These are phyloP conservation scores for Penicillium salamii DNA, from an alignment of 495 filamentous ascomycete genomes.

Conservation along the genomic window DNA sequence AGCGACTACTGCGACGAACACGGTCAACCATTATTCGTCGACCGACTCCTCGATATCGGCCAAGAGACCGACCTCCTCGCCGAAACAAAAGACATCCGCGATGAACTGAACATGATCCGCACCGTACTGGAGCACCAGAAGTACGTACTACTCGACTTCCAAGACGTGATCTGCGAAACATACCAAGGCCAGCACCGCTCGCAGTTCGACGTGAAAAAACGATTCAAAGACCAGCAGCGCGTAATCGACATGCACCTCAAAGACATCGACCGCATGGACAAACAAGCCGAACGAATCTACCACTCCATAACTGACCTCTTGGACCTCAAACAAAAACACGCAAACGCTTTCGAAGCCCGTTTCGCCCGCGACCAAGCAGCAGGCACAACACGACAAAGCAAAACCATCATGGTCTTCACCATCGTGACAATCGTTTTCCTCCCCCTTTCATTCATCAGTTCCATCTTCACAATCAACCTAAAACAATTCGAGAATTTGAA, in stretches of 20 bases:
- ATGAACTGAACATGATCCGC: constrained; percentile 69
- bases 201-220: constrained; percentile 53
- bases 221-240: constrained; percentile 59
- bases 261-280: constrained; percentile 67
- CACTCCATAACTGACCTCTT: constrained; percentile 60
- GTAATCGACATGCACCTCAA: constrained; percentile 60
- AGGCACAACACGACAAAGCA: constrained; percentile 63
- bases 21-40: constrained; percentile 52
- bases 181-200: constrained; percentile 42
- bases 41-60: constrained; percentile 65
- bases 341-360: constrained; percentile 67
- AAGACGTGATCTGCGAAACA: constrained; percentile 52
- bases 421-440: constrained; percentile 70
- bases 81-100: constrained; percentile 70
- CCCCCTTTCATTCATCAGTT: constrained; percentile 64
- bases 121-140: constrained; percentile 60
- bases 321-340: constrained; percentile 64
- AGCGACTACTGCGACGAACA: constrained; percentile 24
- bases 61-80: constrained; percentile 62
- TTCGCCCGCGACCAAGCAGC: constrained; percentile 66
- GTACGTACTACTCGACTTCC: constrained; percentile 52
- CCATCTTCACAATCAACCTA: constrained; percentile 66
- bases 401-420: constrained; percentile 74
- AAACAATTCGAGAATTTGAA: constrained; percentile 50
- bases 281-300: constrained; percentile 64